phyloP scores from a whole-genome alignment of 2,329 filamentous ascomycete species.

The Stachybotrys elegans region DNA sequence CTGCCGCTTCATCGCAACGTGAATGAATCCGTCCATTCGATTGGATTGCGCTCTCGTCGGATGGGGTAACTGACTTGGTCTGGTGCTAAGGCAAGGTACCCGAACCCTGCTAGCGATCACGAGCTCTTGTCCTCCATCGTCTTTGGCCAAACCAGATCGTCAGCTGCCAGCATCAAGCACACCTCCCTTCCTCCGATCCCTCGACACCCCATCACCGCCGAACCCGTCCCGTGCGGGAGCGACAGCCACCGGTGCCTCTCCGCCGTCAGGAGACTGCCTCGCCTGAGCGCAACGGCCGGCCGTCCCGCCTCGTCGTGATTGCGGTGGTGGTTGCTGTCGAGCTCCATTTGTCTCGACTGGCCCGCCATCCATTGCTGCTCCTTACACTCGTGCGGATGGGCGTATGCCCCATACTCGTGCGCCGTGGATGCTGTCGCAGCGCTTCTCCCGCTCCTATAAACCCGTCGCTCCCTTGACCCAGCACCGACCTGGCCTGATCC shows the following conservation, averaged over 20 bases:
- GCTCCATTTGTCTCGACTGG: not conserved
- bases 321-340: no score
- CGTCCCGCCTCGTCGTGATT: no score
- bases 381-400: no score
- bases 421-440: not conserved
- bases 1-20: no score
- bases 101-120: slow-evolving; percentile 6
- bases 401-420: no score
- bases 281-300: slow-evolving; percentile 17
- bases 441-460: not conserved
- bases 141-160: slow-evolving; percentile 1
- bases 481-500: no score
- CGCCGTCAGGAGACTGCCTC: slow-evolving; percentile 24
- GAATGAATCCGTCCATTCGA: no score
- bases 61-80: no score
- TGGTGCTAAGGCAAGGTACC: no score
- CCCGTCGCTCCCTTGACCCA: not conserved
- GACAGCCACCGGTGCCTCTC: not conserved
- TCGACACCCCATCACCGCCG: not conserved
- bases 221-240: not conserved
- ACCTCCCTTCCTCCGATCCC: not conserved
- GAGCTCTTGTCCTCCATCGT: slow-evolving; percentile 5
- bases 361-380: not conserved
- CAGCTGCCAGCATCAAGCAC: not conserved
- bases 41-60: no score